Base-by-base conservation (phyloP, 768 basidiomycete genomes). In the Pluteus cervinus region DNA sequence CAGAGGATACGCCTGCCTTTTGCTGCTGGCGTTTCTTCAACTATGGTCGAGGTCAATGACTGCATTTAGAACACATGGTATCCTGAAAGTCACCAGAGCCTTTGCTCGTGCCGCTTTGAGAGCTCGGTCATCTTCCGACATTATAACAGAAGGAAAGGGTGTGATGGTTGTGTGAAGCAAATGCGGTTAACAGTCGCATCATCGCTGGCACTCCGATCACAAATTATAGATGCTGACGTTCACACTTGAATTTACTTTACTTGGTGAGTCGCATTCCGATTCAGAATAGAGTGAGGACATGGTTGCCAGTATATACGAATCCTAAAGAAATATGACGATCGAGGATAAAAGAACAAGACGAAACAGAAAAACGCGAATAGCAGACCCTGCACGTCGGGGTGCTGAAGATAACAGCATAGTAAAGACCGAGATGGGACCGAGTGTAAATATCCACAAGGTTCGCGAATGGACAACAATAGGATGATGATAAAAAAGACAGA, bases 71-170 rank as follows among this genome's bases (percentile, higher is more conserved):
- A 12, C 29, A 23, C 28, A 44, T 21, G 5, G n/a, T n/a, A 11
- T 25, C 17, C 2, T 36, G 20, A 39, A 35, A 58, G 72, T 41
- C 55, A 89, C 88, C 76, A 91, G 53, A 33, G 84, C 86, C 58
- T 84, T 86, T 39, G 84, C 88, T 44, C 88, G 76, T 3, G 88
- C 88, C 39, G 87, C 76, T 60, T 84, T 88, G 11, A 76, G 77
- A 37, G 85, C 84, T 43, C 87, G 76, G 44, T 90, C 88, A 42
- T 80, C 78, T 50, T 86, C 86, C 17, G 79, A 69, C 76, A 71
- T 76, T 10, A n/a, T 39, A 28, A 21, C 4, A 26, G 15, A 30
- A 15, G 24, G 29, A 11, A 5, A 11, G 15, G 14, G 30, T 17
- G 35, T 23, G 22, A 10, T 14, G 18, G 16, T 5, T 10, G 24